Percentiles rank a stretch among this genome's conserved stretches.
Conservation (phyloP, 2,329 filamentous ascomycete genomes). For the Colletotrichum agaves region DNA sequence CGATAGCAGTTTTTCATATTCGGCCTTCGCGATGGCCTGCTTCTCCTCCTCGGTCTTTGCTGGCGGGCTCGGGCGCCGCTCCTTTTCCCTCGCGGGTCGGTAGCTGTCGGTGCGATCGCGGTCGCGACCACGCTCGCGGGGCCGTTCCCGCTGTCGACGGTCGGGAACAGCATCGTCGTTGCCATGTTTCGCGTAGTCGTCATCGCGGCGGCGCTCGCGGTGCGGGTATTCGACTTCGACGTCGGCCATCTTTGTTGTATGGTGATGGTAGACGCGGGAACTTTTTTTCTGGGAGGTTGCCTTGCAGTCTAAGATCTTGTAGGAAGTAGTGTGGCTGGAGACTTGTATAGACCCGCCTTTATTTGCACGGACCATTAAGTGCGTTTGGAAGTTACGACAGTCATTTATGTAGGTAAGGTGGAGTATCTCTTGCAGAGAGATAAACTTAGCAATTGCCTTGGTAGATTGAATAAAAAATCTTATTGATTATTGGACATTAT, state of each 20-base stretch:
- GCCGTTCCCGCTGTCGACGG: slow-evolving; percentile 58
- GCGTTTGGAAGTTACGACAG: too few species aligned
- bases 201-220: slow-evolving; percentile 47
- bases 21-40: slow-evolving; percentile 87
- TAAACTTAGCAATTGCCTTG: too few species aligned
- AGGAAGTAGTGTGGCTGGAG: slow-evolving; percentile 32
- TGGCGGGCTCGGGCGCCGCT: slow-evolving; percentile 49
- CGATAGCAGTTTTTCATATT: slow-evolving; percentile 90
- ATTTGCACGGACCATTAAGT: neutral
- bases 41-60: slow-evolving; percentile 80
- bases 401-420: too few species aligned
- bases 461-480: too few species aligned
- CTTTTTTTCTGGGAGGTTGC: slow-evolving; percentile 2
- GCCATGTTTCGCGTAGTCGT: slow-evolving; percentile 14
- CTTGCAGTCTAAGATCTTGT: slow-evolving; percentile 13
- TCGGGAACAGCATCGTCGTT: slow-evolving; percentile 23
- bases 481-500: too few species aligned
- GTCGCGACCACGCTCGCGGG: slow-evolving; percentile 44
- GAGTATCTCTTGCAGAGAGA: too few species aligned
- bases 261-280: neutral
- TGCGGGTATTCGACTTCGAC: slow-evolving; percentile 55
- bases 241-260: slow-evolving; percentile 53
- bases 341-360: neutral
- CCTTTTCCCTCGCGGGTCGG: slow-evolving; percentile 49
- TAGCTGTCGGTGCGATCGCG: slow-evolving; percentile 59